Conservation (phyloP, 2,329 filamentous ascomycete species). For the Exophiala oligosperma region DNA sequence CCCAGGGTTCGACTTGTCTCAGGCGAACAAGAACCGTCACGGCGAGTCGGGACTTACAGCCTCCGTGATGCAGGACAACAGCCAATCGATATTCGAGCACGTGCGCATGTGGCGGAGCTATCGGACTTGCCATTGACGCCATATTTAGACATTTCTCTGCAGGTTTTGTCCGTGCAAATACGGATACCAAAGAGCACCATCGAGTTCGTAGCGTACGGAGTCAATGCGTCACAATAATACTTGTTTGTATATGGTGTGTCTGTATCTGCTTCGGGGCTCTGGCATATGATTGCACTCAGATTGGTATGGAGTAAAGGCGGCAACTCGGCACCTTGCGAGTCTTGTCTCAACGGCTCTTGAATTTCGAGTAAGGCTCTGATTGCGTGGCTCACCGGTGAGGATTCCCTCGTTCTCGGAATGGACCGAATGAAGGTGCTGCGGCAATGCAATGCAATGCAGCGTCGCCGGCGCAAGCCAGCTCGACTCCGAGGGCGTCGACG, state of each 20-base stretch:
- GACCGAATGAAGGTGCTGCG: too few relatives aligned
- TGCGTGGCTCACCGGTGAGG: too few relatives aligned
- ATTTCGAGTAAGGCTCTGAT: too few relatives aligned
- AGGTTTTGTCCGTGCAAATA: not conserved
- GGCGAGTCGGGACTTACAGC: slow-evolving; percentile 13
- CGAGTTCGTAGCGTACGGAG: not conserved
- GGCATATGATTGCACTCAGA: too few relatives aligned
- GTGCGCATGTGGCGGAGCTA: not conserved
- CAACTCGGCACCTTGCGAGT: too few relatives aligned
- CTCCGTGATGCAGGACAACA: slow-evolving; percentile 17
- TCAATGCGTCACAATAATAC: not conserved
- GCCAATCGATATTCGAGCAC: slow-evolving; percentile 10
- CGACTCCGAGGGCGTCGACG: not conserved
- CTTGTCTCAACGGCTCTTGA: too few relatives aligned
- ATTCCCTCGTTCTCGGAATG: too few relatives aligned
- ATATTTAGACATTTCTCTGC: slow-evolving; percentile 11
- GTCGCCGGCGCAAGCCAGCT: not conserved
- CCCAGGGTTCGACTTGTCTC: not conserved
- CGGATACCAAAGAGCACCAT: not conserved
- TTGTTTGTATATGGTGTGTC: too few relatives aligned
- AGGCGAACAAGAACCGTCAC: slow-evolving; percentile 9
- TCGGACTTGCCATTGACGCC: slow-evolving; percentile 14
- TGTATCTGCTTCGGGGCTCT: not conserved
- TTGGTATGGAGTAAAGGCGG: too few relatives aligned
- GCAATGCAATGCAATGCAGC: not conserved